Conservation (phyloP, 2,329 filamentous ascomycete genomes). For the Onygena corvina region DNA sequence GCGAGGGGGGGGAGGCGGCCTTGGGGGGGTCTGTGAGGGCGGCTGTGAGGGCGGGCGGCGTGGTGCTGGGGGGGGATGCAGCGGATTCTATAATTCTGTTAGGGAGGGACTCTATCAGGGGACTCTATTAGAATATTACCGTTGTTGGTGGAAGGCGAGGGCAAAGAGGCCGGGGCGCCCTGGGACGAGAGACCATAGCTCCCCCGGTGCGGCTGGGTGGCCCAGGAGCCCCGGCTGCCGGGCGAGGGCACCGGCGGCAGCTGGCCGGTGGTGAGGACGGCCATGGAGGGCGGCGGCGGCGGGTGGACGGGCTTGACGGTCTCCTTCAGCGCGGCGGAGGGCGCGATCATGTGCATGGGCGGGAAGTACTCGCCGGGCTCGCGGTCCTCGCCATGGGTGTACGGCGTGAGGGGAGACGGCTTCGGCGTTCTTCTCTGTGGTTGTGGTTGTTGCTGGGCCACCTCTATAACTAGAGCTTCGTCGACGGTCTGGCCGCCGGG, state of each 20-base stretch:
- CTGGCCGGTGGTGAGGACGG: conserved; percentile 68
- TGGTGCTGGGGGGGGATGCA: conserved; percentile 44
- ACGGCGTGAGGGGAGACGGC: conserved; percentile 56
- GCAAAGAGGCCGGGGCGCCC: background rate
- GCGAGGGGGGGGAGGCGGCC: conserved; percentile 38
- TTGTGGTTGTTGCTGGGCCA: no score
- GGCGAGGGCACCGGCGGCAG: conserved; percentile 72
- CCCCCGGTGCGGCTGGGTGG: conserved; percentile 41
- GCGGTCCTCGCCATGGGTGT: conserved; percentile 47
- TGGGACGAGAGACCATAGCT: background rate
- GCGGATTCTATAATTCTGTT: conserved; percentile 24
- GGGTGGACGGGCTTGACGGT: conserved; percentile 31
- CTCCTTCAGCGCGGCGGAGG: conserved; percentile 30
- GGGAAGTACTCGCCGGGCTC: conserved; percentile 78
- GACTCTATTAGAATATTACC: no score
- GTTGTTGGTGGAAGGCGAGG: background rate
- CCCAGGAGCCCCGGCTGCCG: conserved; percentile 49
- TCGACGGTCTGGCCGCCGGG: conserved; percentile 77
- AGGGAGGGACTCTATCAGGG: no score
- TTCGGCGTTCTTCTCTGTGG: conserved; percentile 64
- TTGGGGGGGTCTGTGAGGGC: conserved; percentile 35
- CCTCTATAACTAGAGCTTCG: conserved; percentile 83
- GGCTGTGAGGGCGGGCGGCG: conserved; percentile 40
- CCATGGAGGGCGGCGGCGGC: conserved; percentile 53
- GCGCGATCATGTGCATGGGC: conserved; percentile 46